Evolutionary conservation across 345 rosid species (phyloP).

Genomic region (Raphanus raphanistrum): DNA sequence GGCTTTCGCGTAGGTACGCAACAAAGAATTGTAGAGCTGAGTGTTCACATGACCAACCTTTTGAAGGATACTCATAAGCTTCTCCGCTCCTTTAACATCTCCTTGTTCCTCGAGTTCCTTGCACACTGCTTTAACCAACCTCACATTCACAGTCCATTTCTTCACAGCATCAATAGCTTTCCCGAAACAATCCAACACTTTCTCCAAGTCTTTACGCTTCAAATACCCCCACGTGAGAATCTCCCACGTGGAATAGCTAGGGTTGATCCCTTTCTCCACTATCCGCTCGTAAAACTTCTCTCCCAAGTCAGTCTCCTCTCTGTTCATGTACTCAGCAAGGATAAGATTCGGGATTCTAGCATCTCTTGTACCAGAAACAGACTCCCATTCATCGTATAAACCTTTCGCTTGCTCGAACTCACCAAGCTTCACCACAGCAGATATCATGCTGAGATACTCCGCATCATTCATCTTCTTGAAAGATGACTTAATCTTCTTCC

Average conservation of each 20-base stretch:
- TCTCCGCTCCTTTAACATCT: slow-evolving; percentile 64
- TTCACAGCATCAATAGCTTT: slow-evolving; percentile 68
- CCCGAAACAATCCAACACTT: slow-evolving; percentile 58
- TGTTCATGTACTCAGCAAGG: slow-evolving; percentile 68
- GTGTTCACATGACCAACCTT: slow-evolving; percentile 67
- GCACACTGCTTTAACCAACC: slow-evolving; percentile 48
- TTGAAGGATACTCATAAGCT: slow-evolving; percentile 56
- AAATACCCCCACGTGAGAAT: slow-evolving; percentile 73
- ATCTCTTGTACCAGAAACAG: slow-evolving; percentile 58
- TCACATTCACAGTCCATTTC: slow-evolving; percentile 64
- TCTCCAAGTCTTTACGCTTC: slow-evolving; percentile 50
- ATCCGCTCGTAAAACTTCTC: slow-evolving; percentile 52
- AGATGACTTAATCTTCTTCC: slow-evolving; percentile 65
- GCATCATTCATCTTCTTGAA: slow-evolving; percentile 71
- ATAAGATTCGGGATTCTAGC: slow-evolving; percentile 67
- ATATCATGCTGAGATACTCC: slow-evolving; percentile 70
- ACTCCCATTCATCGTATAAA: slow-evolving; percentile 79
- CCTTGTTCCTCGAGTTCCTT: slow-evolving; percentile 60
- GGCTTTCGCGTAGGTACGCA: slow-evolving; percentile 71
- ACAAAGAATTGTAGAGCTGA: slow-evolving; percentile 62
- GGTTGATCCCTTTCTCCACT: slow-evolving; percentile 53
- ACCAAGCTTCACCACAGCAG: slow-evolving; percentile 72
- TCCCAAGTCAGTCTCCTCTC: slow-evolving; percentile 51
- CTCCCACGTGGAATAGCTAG: slow-evolving; percentile 83
- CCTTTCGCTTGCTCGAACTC: slow-evolving; percentile 62